Percentiles rank a stretch among this genome's conserved stretches.
phyloP scores from a whole-genome alignment of 192 early-diverging fungal genomes.

The Tieghemiomyces parasiticus region DNA sequence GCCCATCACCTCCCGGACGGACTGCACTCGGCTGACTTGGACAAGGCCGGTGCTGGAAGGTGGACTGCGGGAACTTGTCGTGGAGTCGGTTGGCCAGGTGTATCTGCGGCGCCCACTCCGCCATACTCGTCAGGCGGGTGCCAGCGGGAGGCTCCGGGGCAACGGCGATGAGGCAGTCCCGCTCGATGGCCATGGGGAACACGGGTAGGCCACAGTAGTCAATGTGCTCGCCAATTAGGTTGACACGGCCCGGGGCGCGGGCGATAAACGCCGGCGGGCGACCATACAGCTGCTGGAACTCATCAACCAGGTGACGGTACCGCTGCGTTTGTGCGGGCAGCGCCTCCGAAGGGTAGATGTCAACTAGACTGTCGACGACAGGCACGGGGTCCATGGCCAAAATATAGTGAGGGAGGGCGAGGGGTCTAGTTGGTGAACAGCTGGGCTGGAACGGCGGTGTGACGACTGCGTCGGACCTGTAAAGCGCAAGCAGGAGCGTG shows the following conservation, averaged over 20 bases:
- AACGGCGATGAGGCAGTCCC: constrained; percentile 50
- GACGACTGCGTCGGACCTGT: too few relatives aligned
- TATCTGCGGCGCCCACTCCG: constrained; percentile 22
- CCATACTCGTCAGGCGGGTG: background rate
- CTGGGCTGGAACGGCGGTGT: too few relatives aligned
- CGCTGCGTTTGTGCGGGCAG: constrained; percentile 22
- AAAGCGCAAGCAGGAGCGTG: too few relatives aligned
- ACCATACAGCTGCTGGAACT: constrained; percentile 39
- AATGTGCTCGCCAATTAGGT: constrained; percentile 95
- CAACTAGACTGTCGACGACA: constrained; percentile 12
- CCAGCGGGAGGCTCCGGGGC: constrained; percentile 11
- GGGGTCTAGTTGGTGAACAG: too few relatives aligned
- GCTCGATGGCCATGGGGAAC: constrained; percentile 88
- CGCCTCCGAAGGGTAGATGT: constrained; percentile 22
- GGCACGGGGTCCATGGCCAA: constrained; percentile 13
- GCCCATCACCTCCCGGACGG: too few relatives aligned
- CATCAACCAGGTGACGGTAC: constrained; percentile 28
- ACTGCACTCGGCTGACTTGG: too few relatives aligned
- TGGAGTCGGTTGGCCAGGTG: constrained; percentile 35
- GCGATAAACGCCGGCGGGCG: constrained; percentile 61
- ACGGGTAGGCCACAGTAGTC: constrained; percentile 92
- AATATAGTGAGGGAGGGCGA: too few relatives aligned
- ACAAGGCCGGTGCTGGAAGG: constrained; percentile 36
- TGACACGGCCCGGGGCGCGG: constrained; percentile 86
- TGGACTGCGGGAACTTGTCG: constrained; percentile 31